Conservation (phyloP, 192 early-diverging fungal genomes). For the Helicostylum pulchrum region DNA sequence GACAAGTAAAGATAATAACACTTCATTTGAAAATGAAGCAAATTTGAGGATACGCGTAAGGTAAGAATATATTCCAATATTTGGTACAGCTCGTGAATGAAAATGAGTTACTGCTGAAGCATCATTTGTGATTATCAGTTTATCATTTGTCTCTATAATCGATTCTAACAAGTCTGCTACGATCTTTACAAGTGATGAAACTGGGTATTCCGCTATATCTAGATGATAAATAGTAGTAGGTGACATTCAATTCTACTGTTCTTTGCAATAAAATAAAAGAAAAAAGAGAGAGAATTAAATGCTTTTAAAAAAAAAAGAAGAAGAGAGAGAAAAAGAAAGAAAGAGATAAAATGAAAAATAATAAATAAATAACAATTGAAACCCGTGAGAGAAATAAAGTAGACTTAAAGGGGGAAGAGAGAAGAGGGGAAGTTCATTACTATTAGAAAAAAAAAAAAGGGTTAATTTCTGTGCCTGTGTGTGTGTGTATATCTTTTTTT, state of each 20-base stretch:
- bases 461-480: background rate
- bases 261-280: conserved; percentile 1
- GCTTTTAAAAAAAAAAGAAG: conserved; percentile 2
- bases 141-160: conserved; percentile 50
- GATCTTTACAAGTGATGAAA: conserved; percentile 41
- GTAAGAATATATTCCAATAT: conserved; percentile 64
- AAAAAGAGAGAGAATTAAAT: background rate
- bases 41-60: conserved; percentile 65
- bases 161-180: conserved; percentile 49
- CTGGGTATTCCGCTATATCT: conserved; percentile 48
- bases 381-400: background rate
- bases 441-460: background rate
- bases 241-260: background rate
- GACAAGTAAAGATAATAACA: conserved; percentile 64
- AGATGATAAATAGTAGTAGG: conserved; percentile 13
- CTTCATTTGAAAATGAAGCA: conserved; percentile 65
- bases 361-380: background rate
- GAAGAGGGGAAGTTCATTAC: no score
- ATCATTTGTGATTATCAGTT: conserved; percentile 22
- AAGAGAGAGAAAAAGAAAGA: conserved; percentile 12
- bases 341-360: no score
- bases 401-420: no score
- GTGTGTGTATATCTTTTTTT: background rate
- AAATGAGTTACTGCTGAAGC: conserved; percentile 55
- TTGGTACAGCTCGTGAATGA: conserved; percentile 65